A percentile compares a stretch with the other conserved stretches of the same genome.
These are phyloP conservation scores for Catharanthus roseus DNA, from an alignment of 257 asterid genomes.

Conservation along the genomic window DNA sequence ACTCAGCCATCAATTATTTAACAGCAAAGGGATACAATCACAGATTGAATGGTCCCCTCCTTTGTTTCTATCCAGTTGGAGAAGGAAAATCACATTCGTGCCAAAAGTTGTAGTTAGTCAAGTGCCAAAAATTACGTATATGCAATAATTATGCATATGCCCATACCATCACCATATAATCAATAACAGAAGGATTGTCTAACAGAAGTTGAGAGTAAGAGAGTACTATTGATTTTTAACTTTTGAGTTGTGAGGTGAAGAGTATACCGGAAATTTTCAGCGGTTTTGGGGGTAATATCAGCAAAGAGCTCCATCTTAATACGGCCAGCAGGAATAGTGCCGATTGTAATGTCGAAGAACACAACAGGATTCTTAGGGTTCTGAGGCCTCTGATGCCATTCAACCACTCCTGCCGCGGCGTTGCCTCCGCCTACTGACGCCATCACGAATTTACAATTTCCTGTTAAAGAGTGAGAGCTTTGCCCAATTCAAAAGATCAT, in stretches of 20 bases:
- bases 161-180: not conserved
- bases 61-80: not conserved
- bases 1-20: not conserved
- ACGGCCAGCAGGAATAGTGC: conserved; percentile 90
- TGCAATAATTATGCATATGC: not conserved
- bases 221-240: not conserved
- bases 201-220: not conserved
- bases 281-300: conserved; percentile 84
- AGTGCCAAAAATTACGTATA: not conserved
- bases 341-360: conserved; percentile 84
- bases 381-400: conserved; percentile 96
- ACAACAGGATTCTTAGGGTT: conserved; percentile 88
- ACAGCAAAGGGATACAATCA: not conserved
- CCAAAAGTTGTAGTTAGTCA: too few species aligned
- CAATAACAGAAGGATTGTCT: not conserved
- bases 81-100: too few species aligned
- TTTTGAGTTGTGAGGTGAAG: not conserved
- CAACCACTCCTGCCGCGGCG: conserved; percentile 35
- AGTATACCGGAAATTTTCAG: conserved; percentile 78
- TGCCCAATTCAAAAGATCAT: too few species aligned
- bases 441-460: conserved; percentile 2
- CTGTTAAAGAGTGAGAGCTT: too few species aligned
- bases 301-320: conserved; percentile 98
- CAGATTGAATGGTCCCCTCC: not conserved
- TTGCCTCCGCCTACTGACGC: conserved; percentile 36